Conservation (phyloP, 305 asterid genomes). For the Fraxinus latifolia region DNA sequence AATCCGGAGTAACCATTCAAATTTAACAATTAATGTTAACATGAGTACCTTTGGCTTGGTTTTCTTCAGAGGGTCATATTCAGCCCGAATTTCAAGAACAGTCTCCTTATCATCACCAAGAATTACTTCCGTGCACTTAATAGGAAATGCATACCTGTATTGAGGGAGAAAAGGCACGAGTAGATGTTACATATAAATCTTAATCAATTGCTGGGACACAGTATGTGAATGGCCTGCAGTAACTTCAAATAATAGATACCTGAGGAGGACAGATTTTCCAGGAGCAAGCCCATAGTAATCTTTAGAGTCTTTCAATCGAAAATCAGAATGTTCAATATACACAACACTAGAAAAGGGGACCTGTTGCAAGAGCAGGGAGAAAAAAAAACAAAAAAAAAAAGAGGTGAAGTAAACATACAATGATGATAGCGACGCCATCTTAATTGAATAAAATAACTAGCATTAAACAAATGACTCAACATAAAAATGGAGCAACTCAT, state of each 20-base stretch:
- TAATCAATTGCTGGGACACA: slow-evolving; percentile 1
- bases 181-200: slow-evolving; percentile 13
- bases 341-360: slow-evolving; percentile 86
- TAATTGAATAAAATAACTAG: neutral
- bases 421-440: neutral
- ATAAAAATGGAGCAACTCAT: neutral
- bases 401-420: slow-evolving; percentile 6
- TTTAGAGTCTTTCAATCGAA: slow-evolving; percentile 82
- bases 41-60: slow-evolving; percentile 74
- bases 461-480: neutral
- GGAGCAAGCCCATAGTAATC: slow-evolving; percentile 98
- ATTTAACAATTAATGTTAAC: slow-evolving; percentile 4
- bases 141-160: slow-evolving; percentile 86
- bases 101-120: slow-evolving; percentile 58
- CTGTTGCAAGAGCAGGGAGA: slow-evolving; percentile 36
- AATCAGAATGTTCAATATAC: slow-evolving; percentile 77
- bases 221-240: neutral
- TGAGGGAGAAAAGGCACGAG: neutral
- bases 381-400: neutral
- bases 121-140: slow-evolving; percentile 75
- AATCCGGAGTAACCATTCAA: neutral
- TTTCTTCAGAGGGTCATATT: slow-evolving; percentile 70
- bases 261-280: slow-evolving; percentile 80
- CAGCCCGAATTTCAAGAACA: slow-evolving; percentile 67
- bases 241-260: slow-evolving; percentile 36